phyloP scores from a whole-genome alignment of 75 land plant genomes.

The Sequoia sempervirens region DNA sequence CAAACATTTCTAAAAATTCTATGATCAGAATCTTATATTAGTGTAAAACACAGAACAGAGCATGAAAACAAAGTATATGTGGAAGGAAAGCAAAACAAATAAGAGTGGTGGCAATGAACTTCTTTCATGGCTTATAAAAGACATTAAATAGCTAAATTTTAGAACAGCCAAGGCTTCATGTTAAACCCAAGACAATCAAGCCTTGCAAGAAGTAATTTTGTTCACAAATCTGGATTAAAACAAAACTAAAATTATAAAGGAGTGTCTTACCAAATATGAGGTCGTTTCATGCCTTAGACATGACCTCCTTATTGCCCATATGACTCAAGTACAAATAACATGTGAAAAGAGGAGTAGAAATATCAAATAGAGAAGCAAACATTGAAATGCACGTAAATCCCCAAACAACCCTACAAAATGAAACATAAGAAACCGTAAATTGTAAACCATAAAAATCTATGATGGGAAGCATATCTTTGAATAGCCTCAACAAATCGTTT shows the following conservation, averaged over 20 bases:
- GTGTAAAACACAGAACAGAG: not conserved
- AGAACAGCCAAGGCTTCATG: not conserved
- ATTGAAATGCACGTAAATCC: too few species aligned
- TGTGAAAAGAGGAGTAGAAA: too few species aligned
- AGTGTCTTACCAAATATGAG: conserved; percentile 34
- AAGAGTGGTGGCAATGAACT: not conserved
- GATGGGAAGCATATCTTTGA: too few species aligned
- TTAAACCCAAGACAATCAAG: not conserved
- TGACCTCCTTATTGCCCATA: conserved; percentile 49
- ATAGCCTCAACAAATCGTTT: too few species aligned
- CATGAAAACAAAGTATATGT: not conserved
- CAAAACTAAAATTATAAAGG: not conserved
- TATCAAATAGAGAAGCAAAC: too few species aligned
- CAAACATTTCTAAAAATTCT: not conserved
- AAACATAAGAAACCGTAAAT: too few species aligned
- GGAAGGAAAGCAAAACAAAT: not conserved
- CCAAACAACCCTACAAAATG: too few species aligned
- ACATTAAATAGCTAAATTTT: not conserved
- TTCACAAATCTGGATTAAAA: not conserved
- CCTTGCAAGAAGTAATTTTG: not conserved
- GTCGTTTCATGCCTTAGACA: conserved; percentile 30
- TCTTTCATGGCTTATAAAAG: not conserved
- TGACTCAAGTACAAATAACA: too few species aligned
- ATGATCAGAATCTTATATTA: not conserved
- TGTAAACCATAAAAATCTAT: too few species aligned